Base-by-base conservation (phyloP, 345 rosid genomes). In the Stellera chamaejasme region DNA sequence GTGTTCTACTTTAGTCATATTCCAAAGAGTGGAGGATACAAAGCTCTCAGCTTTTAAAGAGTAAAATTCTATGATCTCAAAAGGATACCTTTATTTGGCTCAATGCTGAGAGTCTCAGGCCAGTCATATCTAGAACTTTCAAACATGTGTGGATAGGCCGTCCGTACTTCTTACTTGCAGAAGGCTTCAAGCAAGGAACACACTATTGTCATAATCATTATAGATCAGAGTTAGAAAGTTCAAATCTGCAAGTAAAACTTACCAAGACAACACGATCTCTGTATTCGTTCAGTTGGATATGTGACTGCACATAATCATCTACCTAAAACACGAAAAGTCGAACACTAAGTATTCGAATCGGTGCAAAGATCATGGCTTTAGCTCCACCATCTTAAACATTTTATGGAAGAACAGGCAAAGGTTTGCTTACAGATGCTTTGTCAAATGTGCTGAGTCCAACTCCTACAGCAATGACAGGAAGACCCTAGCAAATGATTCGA, bases 61-160 rank as follows among this genome's bases (percentile, higher is more conserved):
- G 56, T 19, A 13, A 15, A 13, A 39, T 64, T 56, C 69, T 62
- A 64, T 7, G 43, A 11, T 57, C 42, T 11, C 25, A 50, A 19
- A 27, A 58, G 7, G 2, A 19, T 71, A 87, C 99, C 96, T 90
- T 90, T 68, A 83, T 80, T 60, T 90, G 95, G 75, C 81, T 90
- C 60, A 90, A 68, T 59, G 95, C 92, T 47, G 99, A 83, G 57
- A 94, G 80, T 78, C 72, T 94, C 55, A 94, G 67, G 60, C 97
- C 97, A 60, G 97, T 83, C 99, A 94, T 94, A 67, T 94, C 99
- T 82, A 94, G 75, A 70, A 94, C 62, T 81, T 94, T 90, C 69
- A 90, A 60, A 67, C 96, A 82, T 10, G 88, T 90, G 60, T 77
- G 72, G 46, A 94, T 80, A 19, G 77, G 84, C 53, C 83, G 69